Evolutionary conservation across 75 land plant genomes (phyloP), one percentile per base, ranked within the genome.

Genomic region (Selaginella tamariscina): DNA sequence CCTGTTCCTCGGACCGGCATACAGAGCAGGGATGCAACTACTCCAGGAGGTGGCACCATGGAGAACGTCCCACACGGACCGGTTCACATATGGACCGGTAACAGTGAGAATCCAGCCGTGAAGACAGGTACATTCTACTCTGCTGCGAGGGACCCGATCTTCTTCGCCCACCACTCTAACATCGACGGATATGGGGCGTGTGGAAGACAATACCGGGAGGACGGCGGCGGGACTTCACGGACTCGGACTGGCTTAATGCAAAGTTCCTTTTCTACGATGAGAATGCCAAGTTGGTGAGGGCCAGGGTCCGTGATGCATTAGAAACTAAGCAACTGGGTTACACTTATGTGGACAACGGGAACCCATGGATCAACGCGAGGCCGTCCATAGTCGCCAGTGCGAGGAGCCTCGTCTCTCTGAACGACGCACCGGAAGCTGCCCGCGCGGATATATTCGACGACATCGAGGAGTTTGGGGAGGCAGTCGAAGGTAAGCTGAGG

Each of bases 221-320:
- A 20, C 11, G 71, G 30, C 33, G 75, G 0, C 27, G 27, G 57
- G 69, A 64, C 22, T 30, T 26, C 1, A 20, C 63, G 24, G 75
- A 81, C n/a, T 67, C 71, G 0, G 80, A 77, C 56, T 77, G 49
- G 13, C 83, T 81, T 24, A 62, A 81, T 55, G n/a, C 77, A 9
- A 24, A 60, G 44, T 77, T 77, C 44, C 24, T 68, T 39, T 81
- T 81, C 65, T 68, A 71, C 65, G 80, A 81, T 62, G 80, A 81
- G 70, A 68, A 77, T 39, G 68, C 21, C 27, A 54, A 57, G 27
- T 33, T 73, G 63, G 71, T 77, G 2, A 15, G 59, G 44, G 80
- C 74, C 32, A 77, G 67, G 24, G 74, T 74, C 11, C 0, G 78
- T 27, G 79, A 80, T 31, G 55, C 75, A 1, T 49, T 80, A 29